These are phyloP conservation scores for Inga laurina DNA, from an alignment of 306 rosid species.

Conservation along the genomic window DNA sequence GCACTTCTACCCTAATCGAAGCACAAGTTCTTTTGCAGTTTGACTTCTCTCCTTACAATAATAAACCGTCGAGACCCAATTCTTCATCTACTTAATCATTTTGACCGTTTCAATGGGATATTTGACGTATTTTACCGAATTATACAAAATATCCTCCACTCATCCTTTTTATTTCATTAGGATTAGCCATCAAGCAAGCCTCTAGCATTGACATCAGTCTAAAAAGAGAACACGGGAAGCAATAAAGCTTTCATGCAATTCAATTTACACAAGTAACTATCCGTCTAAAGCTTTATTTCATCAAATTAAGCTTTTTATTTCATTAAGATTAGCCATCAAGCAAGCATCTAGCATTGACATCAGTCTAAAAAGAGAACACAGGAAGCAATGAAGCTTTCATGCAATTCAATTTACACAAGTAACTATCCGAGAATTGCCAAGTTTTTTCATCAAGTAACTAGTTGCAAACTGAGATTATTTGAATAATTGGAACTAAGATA, in stretches of 20 bases:
- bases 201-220: neutral
- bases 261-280: neutral
- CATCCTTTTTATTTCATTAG: neutral
- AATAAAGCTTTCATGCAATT: neutral
- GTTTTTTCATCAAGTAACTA: neutral
- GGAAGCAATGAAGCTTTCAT: neutral
- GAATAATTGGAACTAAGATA: slow-evolving; percentile 4
- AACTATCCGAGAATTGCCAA: too few species aligned
- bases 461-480: neutral
- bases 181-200: neutral
- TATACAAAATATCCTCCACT: neutral
- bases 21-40: neutral
- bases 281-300: too few species aligned
- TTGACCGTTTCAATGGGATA: neutral
- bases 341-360: too few species aligned
- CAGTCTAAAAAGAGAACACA: neutral
- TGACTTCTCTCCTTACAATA: neutral
- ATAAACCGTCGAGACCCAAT: neutral
- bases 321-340: too few species aligned
- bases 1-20: neutral
- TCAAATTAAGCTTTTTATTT: neutral
- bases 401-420: neutral
- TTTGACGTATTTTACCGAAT: neutral
- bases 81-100: neutral
- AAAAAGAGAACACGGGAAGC: neutral